Evolutionary conservation across 2,329 filamentous ascomycete species (phyloP).

Genomic region (Pseudogymnoascus sp.): DNA sequence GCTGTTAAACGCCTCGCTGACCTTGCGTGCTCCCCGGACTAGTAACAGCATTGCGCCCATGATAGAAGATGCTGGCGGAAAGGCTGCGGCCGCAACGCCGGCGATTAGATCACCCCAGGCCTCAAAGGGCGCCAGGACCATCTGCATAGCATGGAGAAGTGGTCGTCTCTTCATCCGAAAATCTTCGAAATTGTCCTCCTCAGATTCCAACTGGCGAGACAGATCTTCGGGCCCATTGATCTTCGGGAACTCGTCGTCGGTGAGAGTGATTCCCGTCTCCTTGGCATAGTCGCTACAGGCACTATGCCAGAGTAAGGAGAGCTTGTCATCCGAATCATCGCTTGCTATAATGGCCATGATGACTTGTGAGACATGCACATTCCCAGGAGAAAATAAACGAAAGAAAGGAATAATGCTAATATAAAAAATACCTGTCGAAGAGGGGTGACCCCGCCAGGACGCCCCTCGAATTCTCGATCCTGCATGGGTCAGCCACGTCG

Average conservation of each 20-base stretch:
- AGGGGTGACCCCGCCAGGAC: not conserved
- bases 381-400: not conserved
- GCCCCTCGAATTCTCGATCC: not conserved
- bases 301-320: not conserved
- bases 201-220: not conserved
- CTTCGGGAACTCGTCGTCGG: not conserved
- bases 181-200: conserved; percentile 1
- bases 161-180: conserved; percentile 1
- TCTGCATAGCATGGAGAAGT: conserved; percentile 6
- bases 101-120: conserved; percentile 1
- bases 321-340: not conserved
- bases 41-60: not conserved
- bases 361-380: not conserved
- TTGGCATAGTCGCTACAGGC: conserved; percentile 6
- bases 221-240: not conserved
- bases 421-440: not conserved
- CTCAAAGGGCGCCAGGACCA: conserved; percentile 1
- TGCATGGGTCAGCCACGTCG: not conserved
- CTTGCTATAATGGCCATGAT: not conserved
- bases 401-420: not conserved
- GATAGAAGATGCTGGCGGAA: not conserved
- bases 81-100: not conserved
- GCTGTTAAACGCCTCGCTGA: not conserved
- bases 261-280: not conserved
- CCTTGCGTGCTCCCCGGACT: not conserved